Conservation (phyloP, 148 eudicot genomes). For the Cornus kousa region DNA sequence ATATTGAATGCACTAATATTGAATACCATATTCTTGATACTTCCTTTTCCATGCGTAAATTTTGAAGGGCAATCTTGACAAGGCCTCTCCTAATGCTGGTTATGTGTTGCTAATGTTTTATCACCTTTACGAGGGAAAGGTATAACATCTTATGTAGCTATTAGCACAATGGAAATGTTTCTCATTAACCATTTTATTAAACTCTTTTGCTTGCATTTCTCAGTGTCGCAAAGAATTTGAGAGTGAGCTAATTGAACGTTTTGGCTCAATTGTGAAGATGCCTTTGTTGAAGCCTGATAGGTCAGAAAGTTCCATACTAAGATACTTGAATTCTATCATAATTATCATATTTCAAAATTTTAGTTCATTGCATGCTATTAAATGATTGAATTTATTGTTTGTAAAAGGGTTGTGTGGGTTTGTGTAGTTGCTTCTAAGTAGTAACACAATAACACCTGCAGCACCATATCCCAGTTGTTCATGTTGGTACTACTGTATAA, state of each 20-base stretch:
- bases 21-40: conserved; percentile 14
- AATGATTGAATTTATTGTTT: background rate
- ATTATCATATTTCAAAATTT: background rate
- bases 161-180: background rate
- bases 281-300: conserved; percentile 78
- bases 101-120: conserved; percentile 92
- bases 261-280: conserved; percentile 91
- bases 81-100: conserved; percentile 79
- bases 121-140: conserved; percentile 91
- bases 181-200: background rate
- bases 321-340: background rate
- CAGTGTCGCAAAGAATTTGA: conserved; percentile 88
- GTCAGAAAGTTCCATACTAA: conserved; percentile 26
- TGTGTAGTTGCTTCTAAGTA: background rate
- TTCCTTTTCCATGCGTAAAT: conserved; percentile 4
- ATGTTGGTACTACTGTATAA: background rate
- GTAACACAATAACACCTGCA: background rate
- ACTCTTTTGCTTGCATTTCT: conserved; percentile 9
- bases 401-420: background rate
- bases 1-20: background rate
- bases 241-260: conserved; percentile 83
- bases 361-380: background rate
- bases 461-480: background rate
- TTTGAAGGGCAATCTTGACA: conserved; percentile 89
- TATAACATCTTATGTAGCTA: conserved; percentile 20